These are phyloP conservation scores for Suillus weaverae DNA, from an alignment of 768 basidiomycete genomes.

Conservation along the genomic window DNA sequence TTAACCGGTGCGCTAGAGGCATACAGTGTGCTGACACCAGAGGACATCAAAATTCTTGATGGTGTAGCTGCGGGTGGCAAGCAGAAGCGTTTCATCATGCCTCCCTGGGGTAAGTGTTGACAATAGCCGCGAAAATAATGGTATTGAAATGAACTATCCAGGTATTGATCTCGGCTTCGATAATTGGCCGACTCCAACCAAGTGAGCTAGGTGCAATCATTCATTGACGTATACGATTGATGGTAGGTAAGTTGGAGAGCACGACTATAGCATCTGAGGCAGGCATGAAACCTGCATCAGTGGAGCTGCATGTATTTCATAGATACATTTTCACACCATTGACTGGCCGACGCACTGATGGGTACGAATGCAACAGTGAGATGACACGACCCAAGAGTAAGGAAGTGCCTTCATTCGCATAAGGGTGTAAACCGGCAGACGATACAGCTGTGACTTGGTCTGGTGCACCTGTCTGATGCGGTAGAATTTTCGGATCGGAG, in stretches of 20 bases:
- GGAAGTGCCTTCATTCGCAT: background rate
- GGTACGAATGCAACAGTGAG: no score
- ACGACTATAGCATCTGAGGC: background rate
- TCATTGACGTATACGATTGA: background rate
- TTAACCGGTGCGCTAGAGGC: constrained; percentile 51
- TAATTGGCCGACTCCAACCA: constrained; percentile 47
- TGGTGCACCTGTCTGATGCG: background rate
- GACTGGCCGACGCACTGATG: background rate
- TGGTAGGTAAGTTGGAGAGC: background rate
- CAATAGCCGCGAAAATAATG: constrained; percentile 4
- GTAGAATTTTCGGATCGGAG: background rate
- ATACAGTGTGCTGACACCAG: constrained; percentile 43
- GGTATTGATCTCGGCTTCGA: constrained; percentile 71
- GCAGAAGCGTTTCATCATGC: constrained; percentile 68
- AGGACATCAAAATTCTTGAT: constrained; percentile 59
- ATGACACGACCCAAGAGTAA: background rate
- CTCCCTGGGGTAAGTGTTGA: constrained; percentile 62
- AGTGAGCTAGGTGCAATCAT: background rate
- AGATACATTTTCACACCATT: background rate
- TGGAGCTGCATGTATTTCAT: background rate
- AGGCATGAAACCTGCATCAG: background rate
- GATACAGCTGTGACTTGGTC: background rate
- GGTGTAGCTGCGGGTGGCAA: constrained; percentile 57
- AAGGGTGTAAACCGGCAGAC: background rate
- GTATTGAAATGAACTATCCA: constrained; percentile 26